phyloP scores from a whole-genome alignment of 2,329 filamentous ascomycete genomes.

The Fusarium falciforme region DNA sequence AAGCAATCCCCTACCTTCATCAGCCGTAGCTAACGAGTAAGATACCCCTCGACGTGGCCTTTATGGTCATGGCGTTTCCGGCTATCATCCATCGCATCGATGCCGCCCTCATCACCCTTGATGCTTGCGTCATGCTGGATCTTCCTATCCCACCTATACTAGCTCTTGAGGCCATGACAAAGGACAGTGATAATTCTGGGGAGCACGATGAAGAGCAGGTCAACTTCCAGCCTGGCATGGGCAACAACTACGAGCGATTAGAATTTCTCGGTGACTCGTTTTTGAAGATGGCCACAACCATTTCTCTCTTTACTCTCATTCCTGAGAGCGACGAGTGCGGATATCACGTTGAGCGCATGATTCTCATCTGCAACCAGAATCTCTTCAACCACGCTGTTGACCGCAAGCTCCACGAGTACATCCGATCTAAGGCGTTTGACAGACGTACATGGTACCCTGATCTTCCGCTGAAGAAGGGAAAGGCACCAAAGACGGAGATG shows the following conservation, averaged over 20 bases:
- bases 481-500: slow-evolving; percentile 59
- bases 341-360: slow-evolving; percentile 91
- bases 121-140: slow-evolving; percentile 75
- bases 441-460: slow-evolving; percentile 90
- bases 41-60: slow-evolving; percentile 76
- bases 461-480: slow-evolving; percentile 79
- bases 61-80: slow-evolving; percentile 81
- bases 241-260: slow-evolving; percentile 91
- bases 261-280: slow-evolving; percentile 96
- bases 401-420: slow-evolving; percentile 75
- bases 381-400: slow-evolving; percentile 81
- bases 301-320: slow-evolving; percentile 82
- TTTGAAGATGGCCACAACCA: slow-evolving; percentile 94
- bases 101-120: slow-evolving; percentile 80
- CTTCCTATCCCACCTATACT: slow-evolving; percentile 74
- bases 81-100: slow-evolving; percentile 88
- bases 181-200: slow-evolving; percentile 87
- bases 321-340: slow-evolving; percentile 85
- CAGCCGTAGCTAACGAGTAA: slow-evolving; percentile 46
- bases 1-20: slow-evolving; percentile 49
- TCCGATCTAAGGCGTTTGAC: slow-evolving; percentile 86
- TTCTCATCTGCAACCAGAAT: slow-evolving; percentile 91
- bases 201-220: slow-evolving; percentile 76
- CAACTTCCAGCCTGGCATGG: slow-evolving; percentile 87
- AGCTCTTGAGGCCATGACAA: slow-evolving; percentile 90